Base-by-base conservation (phyloP, 495 filamentous ascomycete genomes). In the Aspergillus ellipticus region DNA sequence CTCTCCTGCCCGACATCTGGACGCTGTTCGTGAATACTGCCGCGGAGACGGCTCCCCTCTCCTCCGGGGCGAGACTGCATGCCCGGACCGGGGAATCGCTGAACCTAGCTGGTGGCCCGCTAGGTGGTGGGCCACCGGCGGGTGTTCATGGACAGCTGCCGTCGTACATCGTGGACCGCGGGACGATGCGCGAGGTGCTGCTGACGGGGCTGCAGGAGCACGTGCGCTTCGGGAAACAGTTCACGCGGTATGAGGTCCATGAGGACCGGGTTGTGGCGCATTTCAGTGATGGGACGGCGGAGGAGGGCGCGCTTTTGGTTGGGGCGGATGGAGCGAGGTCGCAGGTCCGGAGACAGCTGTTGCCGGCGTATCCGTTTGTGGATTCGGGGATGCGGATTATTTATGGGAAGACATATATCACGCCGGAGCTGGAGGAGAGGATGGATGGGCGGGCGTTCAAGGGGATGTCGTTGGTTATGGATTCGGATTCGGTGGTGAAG, bases 21-120 rank as follows among this genome's bases (percentile, higher is more conserved):
- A 49, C 72, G 47, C 61, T 63, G 21, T 85, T 86, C 68, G 81
- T 78, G 68, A 72, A 78, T 35, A 73, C 63, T 7, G 82, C 76
- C 61, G 77, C 79, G 41, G 78, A 81, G 55, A 28, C 29, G n/a
- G 22, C 13, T 1, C 24, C 16, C 15, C 45, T 28, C 2, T 15
- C 11, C 4, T 5, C 22, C 8, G 45, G 45, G 10, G 45, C 45
- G 13, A 48, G 45, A 29, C 16, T 48, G 9, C 22, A 48, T 29
- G 45, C 45, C 5, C 3, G 11, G 21, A 28, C 45, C 16, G 45
- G 45, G 13, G 2, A 29, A 16, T 22, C 45, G 13, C 4, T 48
- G 0, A 3, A 20, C 45, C 22, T 28, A n/a, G n/a, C n/a, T n/a
- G n/a, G n/a, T 4, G 21, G 21, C 7, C 80, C 72, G 2, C 19